phyloP scores from a whole-genome alignment of 179 eudicot species.

The Beta macrorhiza region DNA sequence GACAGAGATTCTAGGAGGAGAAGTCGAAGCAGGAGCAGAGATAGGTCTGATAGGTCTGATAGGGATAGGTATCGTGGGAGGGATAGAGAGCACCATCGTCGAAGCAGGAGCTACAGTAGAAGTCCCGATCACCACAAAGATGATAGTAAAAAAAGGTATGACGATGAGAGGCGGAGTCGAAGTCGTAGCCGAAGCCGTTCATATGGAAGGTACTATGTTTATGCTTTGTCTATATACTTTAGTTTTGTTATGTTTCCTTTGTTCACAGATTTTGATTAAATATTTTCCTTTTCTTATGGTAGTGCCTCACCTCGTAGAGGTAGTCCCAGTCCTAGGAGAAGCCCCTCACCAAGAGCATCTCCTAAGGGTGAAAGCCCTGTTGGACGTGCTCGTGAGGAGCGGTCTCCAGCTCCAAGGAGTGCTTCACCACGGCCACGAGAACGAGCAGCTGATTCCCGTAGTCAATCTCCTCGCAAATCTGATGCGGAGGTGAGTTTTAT shows the following conservation, averaged over 20 bases:
- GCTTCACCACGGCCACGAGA: conserved; percentile 46
- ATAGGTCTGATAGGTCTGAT: conserved; percentile 55
- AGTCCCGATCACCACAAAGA: conserved; percentile 71
- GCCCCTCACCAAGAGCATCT: conserved; percentile 55
- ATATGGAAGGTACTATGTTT: conserved; percentile 54
- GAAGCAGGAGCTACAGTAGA: conserved; percentile 77
- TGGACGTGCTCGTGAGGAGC: conserved; percentile 39
- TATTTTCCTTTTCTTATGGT: background rate
- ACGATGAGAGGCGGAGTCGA: conserved; percentile 67
- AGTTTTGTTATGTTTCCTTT: background rate
- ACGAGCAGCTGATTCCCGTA: conserved; percentile 60
- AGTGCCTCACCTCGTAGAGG: conserved; percentile 69
- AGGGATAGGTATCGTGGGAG: conserved; percentile 50
- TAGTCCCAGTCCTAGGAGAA: conserved; percentile 69
- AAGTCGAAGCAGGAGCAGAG: conserved; percentile 81
- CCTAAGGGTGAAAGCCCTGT: conserved; percentile 61
- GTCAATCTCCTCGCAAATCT: conserved; percentile 69
- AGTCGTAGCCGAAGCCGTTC: conserved; percentile 54
- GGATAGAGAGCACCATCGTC: conserved; percentile 52
- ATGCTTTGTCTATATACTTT: background rate
- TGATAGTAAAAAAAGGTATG: conserved; percentile 65
- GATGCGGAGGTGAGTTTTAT: conserved; percentile 69
- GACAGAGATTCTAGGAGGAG: conserved; percentile 62
- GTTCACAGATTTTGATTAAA: background rate
- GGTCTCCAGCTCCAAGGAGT: conserved; percentile 55